Percentiles rank a stretch among this genome's conserved stretches.
Evolutionary conservation across 2,329 filamentous ascomycete species (phyloP).

Genomic region (Claviceps sp.): DNA sequence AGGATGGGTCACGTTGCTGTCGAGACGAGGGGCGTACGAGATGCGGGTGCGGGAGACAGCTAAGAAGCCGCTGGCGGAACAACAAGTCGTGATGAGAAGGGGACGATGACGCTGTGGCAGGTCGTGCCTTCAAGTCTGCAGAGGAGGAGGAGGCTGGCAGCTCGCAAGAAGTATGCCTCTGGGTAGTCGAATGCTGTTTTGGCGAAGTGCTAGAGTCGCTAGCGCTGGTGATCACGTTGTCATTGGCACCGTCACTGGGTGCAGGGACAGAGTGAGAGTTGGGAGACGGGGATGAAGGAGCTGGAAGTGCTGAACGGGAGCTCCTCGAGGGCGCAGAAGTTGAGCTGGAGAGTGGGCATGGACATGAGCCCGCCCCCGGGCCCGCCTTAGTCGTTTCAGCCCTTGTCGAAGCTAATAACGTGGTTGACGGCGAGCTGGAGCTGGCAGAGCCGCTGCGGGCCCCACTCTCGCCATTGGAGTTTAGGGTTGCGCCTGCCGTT

Average conservation of each 20-base stretch:
- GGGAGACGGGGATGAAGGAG: neutral
- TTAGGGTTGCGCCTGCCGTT: too few species aligned
- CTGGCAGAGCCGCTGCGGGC: neutral
- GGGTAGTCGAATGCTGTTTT: slow-evolving; percentile 32
- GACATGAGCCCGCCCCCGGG: neutral
- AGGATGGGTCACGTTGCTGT: slow-evolving; percentile 1
- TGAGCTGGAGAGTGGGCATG: neutral
- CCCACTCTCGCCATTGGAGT: too few species aligned
- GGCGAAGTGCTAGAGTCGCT: slow-evolving; percentile 1
- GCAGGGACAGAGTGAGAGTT: neutral
- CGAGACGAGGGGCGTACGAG: slow-evolving; percentile 9
- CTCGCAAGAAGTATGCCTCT: slow-evolving; percentile 41
- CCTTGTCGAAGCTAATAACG: neutral
- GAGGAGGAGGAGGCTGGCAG: slow-evolving; percentile 42
- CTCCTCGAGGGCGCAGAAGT: neutral
- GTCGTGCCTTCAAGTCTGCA: slow-evolving; percentile 28
- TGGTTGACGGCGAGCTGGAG: neutral
- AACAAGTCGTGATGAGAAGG: slow-evolving; percentile 9
- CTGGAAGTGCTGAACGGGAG: neutral
- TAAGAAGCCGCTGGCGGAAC: slow-evolving; percentile 8
- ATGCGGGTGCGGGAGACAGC: neutral
- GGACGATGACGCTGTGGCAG: slow-evolving; percentile 11
- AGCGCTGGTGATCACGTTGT: neutral
- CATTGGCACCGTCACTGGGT: neutral
- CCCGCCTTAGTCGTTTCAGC: neutral